phyloP scores from a whole-genome alignment of 2,329 filamentous ascomycete genomes.

The Colletotrichum plurivorum region DNA sequence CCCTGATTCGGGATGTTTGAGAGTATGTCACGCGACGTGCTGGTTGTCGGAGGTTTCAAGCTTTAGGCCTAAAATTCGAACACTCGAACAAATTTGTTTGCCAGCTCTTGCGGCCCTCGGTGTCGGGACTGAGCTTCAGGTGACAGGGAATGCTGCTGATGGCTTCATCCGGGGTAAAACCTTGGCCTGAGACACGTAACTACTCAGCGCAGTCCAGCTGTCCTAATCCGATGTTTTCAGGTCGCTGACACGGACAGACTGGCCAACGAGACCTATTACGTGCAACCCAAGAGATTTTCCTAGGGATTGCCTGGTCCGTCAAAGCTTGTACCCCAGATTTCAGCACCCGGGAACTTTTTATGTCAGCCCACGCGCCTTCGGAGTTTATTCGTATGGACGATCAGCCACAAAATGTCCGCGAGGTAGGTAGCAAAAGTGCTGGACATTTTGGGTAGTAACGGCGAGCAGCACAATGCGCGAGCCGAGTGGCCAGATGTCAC shows the following conservation, averaged over 20 bases:
- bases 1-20: background rate
- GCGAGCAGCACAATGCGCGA: background rate
- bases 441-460: constrained; percentile 27
- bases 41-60: constrained; percentile 11
- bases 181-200: constrained; percentile 4
- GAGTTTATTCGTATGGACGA: constrained; percentile 21
- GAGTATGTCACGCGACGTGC: constrained; percentile 10
- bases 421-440: background rate
- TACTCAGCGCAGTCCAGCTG: background rate
- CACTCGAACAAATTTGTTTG: background rate
- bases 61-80: background rate
- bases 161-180: constrained; percentile 4
- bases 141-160: background rate
- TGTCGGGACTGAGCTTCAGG: background rate
- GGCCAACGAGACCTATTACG: background rate
- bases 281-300: constrained; percentile 1
- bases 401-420: too few species aligned
- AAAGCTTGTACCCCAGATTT: constrained; percentile 34
- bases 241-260: background rate
- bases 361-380: constrained; percentile 24
- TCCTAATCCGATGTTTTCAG: constrained; percentile 26
- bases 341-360: constrained; percentile 29
- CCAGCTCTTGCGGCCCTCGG: background rate
- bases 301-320: constrained; percentile 32
- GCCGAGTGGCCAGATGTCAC: background rate